These are phyloP conservation scores for Barnettozyma siamensis DNA, from an alignment of 805 yeast species.

Conservation along the genomic window DNA sequence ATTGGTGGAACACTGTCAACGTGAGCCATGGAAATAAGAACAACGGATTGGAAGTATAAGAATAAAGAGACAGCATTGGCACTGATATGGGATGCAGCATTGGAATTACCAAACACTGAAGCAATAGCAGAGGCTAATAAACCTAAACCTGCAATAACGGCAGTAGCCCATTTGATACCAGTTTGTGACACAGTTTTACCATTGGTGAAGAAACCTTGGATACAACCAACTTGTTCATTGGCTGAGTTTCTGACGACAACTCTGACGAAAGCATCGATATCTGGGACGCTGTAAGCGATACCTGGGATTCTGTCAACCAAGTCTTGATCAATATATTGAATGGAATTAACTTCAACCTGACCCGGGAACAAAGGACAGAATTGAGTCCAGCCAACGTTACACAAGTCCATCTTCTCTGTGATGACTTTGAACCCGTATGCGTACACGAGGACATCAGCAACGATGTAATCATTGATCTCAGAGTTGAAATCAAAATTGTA, in stretches of 20 bases:
- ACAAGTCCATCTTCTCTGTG: conserved; percentile 51
- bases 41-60: conserved; percentile 89
- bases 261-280: conserved; percentile 75
- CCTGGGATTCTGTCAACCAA: conserved; percentile 66
- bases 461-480: conserved; percentile 57
- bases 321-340: conserved; percentile 47
- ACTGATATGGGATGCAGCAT: conserved; percentile 96
- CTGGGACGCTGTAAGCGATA: conserved; percentile 86
- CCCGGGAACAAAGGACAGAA: conserved; percentile 90
- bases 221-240: conserved; percentile 80
- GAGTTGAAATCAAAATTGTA: conserved; percentile 69
- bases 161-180: conserved; percentile 93
- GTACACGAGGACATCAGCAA: conserved; percentile 66
- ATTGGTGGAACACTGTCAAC: conserved; percentile 91
- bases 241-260: conserved; percentile 59
- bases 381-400: conserved; percentile 67
- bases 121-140: conserved; percentile 81
- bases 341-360: conserved; percentile 65
- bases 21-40: conserved; percentile 93
- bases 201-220: conserved; percentile 77
- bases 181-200: conserved; percentile 96
- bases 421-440: conserved; percentile 83
- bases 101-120: conserved; percentile 81
- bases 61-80: conserved; percentile 90
- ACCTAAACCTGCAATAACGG: conserved; percentile 85